phyloP scores from a whole-genome alignment of 2,329 filamentous ascomycete species.

The Fusarium verrucosum region DNA sequence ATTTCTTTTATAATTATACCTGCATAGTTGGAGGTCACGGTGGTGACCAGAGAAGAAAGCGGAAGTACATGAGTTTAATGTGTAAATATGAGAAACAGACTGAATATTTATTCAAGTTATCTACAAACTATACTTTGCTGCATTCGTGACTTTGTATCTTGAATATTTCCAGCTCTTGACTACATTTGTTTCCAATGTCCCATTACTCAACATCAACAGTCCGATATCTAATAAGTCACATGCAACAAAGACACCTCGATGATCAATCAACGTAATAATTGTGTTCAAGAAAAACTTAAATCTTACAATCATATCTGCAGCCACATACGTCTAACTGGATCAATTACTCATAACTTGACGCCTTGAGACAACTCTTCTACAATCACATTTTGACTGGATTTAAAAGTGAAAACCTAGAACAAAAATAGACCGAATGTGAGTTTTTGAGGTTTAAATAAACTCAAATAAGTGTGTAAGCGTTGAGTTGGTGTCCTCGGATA shows the following conservation, averaged over 20 bases:
- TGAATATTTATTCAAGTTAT: constrained; percentile 23
- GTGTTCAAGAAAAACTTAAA: too few relatives aligned
- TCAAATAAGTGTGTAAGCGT: neutral
- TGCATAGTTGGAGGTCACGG: constrained; percentile 5
- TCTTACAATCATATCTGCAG: too few relatives aligned
- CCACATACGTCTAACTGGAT: too few relatives aligned
- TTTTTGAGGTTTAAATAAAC: neutral
- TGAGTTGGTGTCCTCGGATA: neutral
- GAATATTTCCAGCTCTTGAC: too few relatives aligned
- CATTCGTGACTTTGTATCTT: neutral
- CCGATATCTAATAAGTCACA: too few relatives aligned
- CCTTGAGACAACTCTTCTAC: rapidly evolving
- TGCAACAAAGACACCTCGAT: too few relatives aligned
- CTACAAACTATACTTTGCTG: neutral
- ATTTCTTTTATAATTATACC: constrained; percentile 22
- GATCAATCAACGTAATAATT: too few relatives aligned
- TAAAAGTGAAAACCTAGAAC: rapidly evolving
- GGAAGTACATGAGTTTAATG: constrained; percentile 35
- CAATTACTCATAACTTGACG: neutral
- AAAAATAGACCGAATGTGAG: neutral
- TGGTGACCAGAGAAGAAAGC: neutral
- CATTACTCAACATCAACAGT: too few relatives aligned
- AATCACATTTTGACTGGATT: rapidly evolving
- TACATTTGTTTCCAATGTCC: neutral
- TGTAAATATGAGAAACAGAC: constrained; percentile 39